phyloP scores from a whole-genome alignment of 805 yeast species.

The Saturnispora zaruensis region DNA sequence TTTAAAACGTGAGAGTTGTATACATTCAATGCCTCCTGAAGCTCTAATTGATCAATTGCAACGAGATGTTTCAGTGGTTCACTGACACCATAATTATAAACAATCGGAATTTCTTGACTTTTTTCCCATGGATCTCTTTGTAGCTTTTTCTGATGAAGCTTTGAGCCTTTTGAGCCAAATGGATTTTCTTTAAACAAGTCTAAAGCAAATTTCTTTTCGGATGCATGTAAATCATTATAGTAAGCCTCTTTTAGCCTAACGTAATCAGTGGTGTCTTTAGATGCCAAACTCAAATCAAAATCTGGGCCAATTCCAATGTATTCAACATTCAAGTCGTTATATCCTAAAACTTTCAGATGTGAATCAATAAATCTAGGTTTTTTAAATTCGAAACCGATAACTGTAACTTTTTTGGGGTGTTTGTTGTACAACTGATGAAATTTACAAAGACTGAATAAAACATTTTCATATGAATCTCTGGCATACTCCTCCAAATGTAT shows the following conservation, averaged over 20 bases:
- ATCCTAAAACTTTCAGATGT: conserved; percentile 47
- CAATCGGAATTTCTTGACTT: conserved; percentile 1
- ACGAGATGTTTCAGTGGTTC: conserved; percentile 16
- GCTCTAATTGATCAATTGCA: conserved; percentile 27
- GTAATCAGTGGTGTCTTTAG: conserved; percentile 10
- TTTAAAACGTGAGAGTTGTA: conserved; percentile 14
- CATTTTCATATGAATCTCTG: conserved; percentile 72
- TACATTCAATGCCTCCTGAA: conserved; percentile 16
- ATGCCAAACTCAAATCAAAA: conserved; percentile 26
- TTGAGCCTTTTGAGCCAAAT: conserved; percentile 42
- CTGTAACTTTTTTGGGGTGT: conserved; percentile 45
- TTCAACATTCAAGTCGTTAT: conserved; percentile 25
- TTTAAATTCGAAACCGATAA: conserved; percentile 74
- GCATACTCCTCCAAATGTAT: conserved; percentile 62
- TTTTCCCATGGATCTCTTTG: conserved; percentile 45
- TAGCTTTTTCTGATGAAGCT: conserved; percentile 37
- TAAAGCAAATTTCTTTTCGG: conserved; percentile 49
- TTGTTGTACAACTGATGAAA: conserved; percentile 37
- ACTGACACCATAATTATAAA: conserved; percentile 9
- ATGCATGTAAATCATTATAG: conserved; percentile 35
- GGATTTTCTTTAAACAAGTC: conserved; percentile 46
- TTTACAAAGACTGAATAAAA: conserved; percentile 49
- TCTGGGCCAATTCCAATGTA: conserved; percentile 55
- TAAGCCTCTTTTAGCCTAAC: conserved; percentile 29
- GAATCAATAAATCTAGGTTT: conserved; percentile 44